Percentiles rank a stretch among this genome's conserved stretches.
These are phyloP conservation scores for Nicotiana attenuata DNA, from an alignment of 257 asterid species.

Conservation along the genomic window DNA sequence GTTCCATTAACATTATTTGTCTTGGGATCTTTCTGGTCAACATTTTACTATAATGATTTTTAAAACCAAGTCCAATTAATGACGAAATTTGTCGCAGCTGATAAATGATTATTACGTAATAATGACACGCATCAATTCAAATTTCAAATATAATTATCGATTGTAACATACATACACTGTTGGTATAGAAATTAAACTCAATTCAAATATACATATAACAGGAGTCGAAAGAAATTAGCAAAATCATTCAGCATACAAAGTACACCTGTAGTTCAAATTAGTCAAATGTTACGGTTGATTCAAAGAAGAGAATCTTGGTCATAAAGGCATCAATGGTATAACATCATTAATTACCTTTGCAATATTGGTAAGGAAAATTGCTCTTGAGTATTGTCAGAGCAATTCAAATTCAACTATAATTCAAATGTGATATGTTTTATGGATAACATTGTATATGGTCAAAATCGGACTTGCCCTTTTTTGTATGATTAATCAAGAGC, in stretches of 20 bases:
- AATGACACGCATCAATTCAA: not conserved
- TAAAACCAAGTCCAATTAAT: not conserved
- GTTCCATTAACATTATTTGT: not conserved
- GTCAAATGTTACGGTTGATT: not conserved
- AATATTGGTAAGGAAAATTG: not conserved
- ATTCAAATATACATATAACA: too few species aligned
- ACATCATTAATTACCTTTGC: not conserved
- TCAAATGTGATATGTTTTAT: too few species aligned
- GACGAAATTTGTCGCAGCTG: not conserved
- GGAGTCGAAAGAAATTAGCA: not conserved
- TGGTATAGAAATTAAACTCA: not conserved
- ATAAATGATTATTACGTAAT: too few species aligned
- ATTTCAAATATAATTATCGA: not conserved
- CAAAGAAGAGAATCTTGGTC: not conserved
- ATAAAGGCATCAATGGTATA: not conserved
- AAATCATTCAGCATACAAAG: not conserved
- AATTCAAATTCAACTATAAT: too few species aligned
- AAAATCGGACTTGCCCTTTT: too few species aligned
- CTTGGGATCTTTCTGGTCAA: not conserved
- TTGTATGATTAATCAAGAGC: too few species aligned
- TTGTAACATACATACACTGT: not conserved
- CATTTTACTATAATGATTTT: not conserved
- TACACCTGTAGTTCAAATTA: not conserved
- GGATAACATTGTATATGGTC: too few species aligned
- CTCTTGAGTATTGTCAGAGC: not conserved